Evolutionary conservation across 2,329 filamentous ascomycete genomes (phyloP).

Genomic region (Elsinoe arachidis): DNA sequence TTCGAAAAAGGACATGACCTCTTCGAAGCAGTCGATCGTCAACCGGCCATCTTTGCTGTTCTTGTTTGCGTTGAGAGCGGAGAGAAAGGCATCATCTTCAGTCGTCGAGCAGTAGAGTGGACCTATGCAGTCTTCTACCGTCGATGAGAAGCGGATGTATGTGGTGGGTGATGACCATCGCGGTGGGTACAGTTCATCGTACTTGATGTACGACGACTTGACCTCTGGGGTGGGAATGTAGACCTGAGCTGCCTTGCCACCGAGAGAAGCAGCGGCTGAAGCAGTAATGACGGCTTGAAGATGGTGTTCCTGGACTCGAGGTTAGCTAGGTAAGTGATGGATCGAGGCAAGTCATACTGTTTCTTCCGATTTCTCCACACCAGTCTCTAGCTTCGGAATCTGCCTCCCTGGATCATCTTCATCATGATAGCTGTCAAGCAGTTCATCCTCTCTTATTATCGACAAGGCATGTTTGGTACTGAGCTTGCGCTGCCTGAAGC

Average conservation of each 20-base stretch:
- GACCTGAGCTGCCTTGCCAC: slow-evolving; percentile 53
- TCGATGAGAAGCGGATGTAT: slow-evolving; percentile 96
- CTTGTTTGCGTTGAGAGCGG: slow-evolving; percentile 71
- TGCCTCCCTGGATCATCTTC: slow-evolving; percentile 79
- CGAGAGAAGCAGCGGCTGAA: slow-evolving; percentile 44
- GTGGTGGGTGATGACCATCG: slow-evolving; percentile 76
- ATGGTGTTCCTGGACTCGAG: slow-evolving; percentile 71
- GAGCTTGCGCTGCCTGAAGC: slow-evolving; percentile 76
- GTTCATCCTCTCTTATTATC: slow-evolving; percentile 81
- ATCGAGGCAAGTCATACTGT: slow-evolving; percentile 53
- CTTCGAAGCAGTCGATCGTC: slow-evolving; percentile 86
- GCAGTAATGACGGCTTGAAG: slow-evolving; percentile 74
- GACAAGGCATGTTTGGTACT: slow-evolving; percentile 81
- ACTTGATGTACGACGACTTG: slow-evolving; percentile 57
- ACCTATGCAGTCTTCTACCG: slow-evolving; percentile 88
- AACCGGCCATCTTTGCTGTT: slow-evolving; percentile 51
- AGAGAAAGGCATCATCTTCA: slow-evolving; percentile 80
- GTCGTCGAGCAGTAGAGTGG: slow-evolving; percentile 90
- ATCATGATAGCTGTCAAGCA: slow-evolving; percentile 60
- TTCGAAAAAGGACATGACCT: slow-evolving; percentile 91
- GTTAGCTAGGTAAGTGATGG: slow-evolving; percentile 18
- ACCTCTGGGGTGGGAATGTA: slow-evolving; percentile 62
- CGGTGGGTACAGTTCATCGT: slow-evolving; percentile 78
- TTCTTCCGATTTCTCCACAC: slow-evolving; percentile 95
- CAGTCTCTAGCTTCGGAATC: slow-evolving; percentile 80